Conservation (phyloP, 192 early-diverging fungal genomes). For the Dissophora ornata region DNA sequence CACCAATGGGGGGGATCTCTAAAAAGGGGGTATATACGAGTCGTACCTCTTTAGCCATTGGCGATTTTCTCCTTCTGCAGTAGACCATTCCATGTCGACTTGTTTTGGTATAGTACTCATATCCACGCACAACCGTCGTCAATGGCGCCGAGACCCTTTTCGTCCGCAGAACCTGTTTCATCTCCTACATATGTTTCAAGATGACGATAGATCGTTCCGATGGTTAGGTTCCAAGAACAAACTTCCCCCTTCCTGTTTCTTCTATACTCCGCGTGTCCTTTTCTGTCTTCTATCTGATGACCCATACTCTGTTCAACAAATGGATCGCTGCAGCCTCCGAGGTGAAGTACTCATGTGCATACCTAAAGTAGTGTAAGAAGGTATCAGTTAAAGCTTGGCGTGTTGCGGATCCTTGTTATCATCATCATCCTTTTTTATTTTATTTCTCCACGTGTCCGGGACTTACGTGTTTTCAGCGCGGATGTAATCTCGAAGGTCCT, state of each 20-base stretch:
- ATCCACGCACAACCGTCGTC: conserved; percentile 59
- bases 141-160: conserved; percentile 55
- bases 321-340: conserved; percentile 42
- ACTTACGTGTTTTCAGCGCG: conserved; percentile 64
- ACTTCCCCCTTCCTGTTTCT: too few species aligned
- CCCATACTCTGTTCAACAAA: conserved; percentile 30
- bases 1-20: too few species aligned
- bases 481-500: conserved; percentile 61
- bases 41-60: conserved; percentile 59
- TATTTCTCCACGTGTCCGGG: too few species aligned
- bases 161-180: conserved; percentile 61
- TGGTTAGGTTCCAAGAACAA: too few species aligned
- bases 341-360: conserved; percentile 46
- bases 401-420: too few species aligned
- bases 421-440: too few species aligned
- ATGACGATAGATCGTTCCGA: too few species aligned
- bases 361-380: too few species aligned
- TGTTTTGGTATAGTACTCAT: conserved; percentile 65
- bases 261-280: too few species aligned
- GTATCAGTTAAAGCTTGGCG: too few species aligned
- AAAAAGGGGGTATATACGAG: too few species aligned
- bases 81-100: conserved; percentile 62
- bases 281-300: too few species aligned
- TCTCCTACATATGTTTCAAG: conserved; percentile 52
- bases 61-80: conserved; percentile 54